Percentiles rank a stretch among this genome's conserved stretches.
Evolutionary conservation across 345 rosid species (phyloP).

Genomic region (Bretschneidera sinensis): DNA sequence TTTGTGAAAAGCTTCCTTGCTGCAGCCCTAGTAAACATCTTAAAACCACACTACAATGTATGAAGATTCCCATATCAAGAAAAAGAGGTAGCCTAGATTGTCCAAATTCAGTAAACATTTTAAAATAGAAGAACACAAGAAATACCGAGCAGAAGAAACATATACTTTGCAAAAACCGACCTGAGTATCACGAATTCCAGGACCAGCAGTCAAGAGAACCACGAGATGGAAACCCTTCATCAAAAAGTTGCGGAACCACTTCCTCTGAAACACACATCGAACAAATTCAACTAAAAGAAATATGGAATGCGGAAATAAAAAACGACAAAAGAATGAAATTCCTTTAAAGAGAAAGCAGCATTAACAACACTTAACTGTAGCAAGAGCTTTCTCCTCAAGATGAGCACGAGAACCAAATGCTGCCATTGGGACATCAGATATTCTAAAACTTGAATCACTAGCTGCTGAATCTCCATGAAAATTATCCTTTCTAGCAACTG

Average conservation of each 20-base stretch:
- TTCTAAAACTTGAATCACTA: constrained; percentile 33
- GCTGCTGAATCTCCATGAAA: constrained; percentile 40
- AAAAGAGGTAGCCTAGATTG: neutral
- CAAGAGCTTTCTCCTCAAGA: constrained; percentile 92
- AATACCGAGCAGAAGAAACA: neutral
- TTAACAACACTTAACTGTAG: constrained; percentile 59
- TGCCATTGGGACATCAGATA: constrained; percentile 70
- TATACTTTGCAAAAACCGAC: constrained; percentile 32
- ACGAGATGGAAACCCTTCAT: constrained; percentile 98
- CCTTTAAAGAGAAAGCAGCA: constrained; percentile 1
- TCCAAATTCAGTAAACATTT: neutral
- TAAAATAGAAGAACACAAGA: neutral
- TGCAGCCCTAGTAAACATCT: constrained; percentile 99
- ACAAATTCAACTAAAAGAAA: constrained; percentile 23
- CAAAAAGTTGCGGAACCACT: constrained; percentile 93
- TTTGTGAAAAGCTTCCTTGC: constrained; percentile 88
- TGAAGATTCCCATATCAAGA: constrained; percentile 7
- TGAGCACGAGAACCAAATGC: constrained; percentile 99
- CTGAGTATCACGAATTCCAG: constrained; percentile 98
- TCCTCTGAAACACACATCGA: constrained; percentile 55
- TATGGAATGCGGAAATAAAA: neutral
- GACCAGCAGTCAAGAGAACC: constrained; percentile 81
- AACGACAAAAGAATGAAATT: too few relatives aligned
- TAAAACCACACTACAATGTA: constrained; percentile 85
- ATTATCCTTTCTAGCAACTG: constrained; percentile 56